Conservation (phyloP, 1,139 yeast genomes). For the Suhomyces guaymorum region DNA sequence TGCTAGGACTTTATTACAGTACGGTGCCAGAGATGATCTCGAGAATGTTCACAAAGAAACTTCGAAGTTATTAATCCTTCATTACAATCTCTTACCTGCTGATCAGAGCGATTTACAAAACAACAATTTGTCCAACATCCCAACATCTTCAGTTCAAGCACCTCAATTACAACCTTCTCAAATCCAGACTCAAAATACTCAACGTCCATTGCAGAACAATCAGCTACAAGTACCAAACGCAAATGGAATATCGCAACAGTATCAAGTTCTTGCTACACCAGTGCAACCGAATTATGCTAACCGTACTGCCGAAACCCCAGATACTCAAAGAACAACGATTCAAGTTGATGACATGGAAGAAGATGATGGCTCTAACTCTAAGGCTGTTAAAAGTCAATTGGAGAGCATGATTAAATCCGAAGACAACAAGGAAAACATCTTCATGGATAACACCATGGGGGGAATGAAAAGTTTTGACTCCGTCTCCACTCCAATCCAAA, state of each 20-base stretch:
- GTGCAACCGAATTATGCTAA: slow-evolving; percentile 30
- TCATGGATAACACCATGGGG: slow-evolving; percentile 27
- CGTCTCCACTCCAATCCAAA: slow-evolving; percentile 35
- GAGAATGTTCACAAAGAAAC: slow-evolving; percentile 44
- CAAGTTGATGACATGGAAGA: slow-evolving; percentile 45
- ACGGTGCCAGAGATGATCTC: slow-evolving; percentile 52
- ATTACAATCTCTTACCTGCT: slow-evolving; percentile 25
- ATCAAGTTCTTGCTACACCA: slow-evolving; percentile 38
- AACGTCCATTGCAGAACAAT: not conserved
- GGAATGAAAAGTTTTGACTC: slow-evolving; percentile 22
- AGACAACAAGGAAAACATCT: slow-evolving; percentile 48
- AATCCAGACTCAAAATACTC: slow-evolving; percentile 3
- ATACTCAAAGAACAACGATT: slow-evolving; percentile 48
- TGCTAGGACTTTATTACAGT: slow-evolving; percentile 39
- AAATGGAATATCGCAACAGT: slow-evolving; percentile 6
- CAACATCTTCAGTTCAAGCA: not conserved
- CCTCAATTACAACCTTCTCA: slow-evolving; percentile 12
- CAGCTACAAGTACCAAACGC: slow-evolving; percentile 5
- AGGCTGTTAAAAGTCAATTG: slow-evolving; percentile 38
- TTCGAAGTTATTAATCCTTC: slow-evolving; percentile 34
- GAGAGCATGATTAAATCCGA: slow-evolving; percentile 32
- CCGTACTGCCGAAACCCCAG: slow-evolving; percentile 41
- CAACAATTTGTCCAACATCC: slow-evolving; percentile 10
- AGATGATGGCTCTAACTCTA: slow-evolving; percentile 23
- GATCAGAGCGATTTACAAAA: slow-evolving; percentile 4